Conservation (phyloP, 2,329 filamentous ascomycete genomes). For the Epichloe baconii region DNA sequence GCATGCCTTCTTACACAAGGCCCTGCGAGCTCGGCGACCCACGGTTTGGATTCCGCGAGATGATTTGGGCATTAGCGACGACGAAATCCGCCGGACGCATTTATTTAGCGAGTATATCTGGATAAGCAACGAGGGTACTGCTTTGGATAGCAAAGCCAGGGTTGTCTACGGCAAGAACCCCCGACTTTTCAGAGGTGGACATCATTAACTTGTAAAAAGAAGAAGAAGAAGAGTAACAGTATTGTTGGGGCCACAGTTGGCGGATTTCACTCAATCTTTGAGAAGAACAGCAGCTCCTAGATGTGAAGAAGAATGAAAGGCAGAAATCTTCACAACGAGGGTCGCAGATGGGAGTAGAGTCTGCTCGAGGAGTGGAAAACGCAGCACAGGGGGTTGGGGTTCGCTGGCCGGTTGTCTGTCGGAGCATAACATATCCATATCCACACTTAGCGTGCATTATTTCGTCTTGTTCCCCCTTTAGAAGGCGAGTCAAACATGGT, state of each 20-base stretch:
- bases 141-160: conserved; percentile 68
- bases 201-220: conserved; percentile 58
- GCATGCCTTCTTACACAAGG: conserved; percentile 82
- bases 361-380: too few relatives aligned
- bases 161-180: conserved; percentile 78
- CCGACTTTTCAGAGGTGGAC: conserved; percentile 81
- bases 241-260: background rate
- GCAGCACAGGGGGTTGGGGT: too few relatives aligned
- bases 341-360: too few relatives aligned
- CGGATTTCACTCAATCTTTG: background rate
- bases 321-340: background rate
- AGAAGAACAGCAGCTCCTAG: background rate
- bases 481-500: too few relatives aligned
- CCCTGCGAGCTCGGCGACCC: conserved; percentile 69
- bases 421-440: too few relatives aligned
- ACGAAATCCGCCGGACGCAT: conserved; percentile 72
- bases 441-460: too few relatives aligned
- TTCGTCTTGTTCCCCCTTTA: too few relatives aligned
- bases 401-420: too few relatives aligned
- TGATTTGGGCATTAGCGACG: conserved; percentile 78
- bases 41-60: conserved; percentile 92
- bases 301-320: background rate
- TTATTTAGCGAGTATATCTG: conserved; percentile 69
- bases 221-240: too few relatives aligned
- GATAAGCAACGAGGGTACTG: conserved; percentile 89